Conservation (phyloP, 1,284 basidiomycete genomes). For the Austroboletus niveus region DNA sequence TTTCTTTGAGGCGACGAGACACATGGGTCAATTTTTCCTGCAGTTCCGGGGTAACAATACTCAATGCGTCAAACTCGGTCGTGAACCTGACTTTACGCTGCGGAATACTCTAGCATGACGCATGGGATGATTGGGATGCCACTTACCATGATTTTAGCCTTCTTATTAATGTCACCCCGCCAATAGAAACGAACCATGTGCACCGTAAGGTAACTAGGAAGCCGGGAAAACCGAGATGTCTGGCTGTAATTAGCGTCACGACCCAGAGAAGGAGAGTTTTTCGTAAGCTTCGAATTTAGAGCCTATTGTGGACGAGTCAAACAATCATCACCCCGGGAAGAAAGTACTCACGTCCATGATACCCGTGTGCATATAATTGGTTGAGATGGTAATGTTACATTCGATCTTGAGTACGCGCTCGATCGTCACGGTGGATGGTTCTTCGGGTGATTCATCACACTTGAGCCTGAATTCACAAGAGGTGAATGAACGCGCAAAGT, state of each 20-base stretch:
- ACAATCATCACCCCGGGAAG: neutral
- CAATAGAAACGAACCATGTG: constrained; percentile 97
- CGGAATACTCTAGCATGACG: neutral
- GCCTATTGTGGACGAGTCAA: constrained; percentile 47
- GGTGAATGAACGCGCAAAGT: constrained; percentile 8
- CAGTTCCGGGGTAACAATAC: constrained; percentile 81
- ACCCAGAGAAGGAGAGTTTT: constrained; percentile 77
- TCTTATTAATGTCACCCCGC: constrained; percentile 88
- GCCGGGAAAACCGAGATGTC: constrained; percentile 77
- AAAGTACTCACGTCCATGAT: constrained; percentile 70
- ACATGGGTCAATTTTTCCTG: constrained; percentile 70
- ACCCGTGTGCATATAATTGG: constrained; percentile 89
- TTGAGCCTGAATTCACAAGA: constrained; percentile 52
- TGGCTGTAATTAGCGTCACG: constrained; percentile 86
- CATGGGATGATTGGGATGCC: neutral
- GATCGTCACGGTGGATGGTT: constrained; percentile 59
- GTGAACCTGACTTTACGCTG: constrained; percentile 95
- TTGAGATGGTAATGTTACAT: constrained; percentile 85
- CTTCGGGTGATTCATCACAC: constrained; percentile 80
- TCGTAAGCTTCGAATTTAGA: constrained; percentile 84
- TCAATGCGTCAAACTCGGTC: constrained; percentile 82
- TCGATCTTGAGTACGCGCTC: constrained; percentile 89
- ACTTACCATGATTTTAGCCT: constrained; percentile 86
- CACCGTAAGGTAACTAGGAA: constrained; percentile 84
- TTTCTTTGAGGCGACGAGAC: constrained; percentile 69